Base-by-base conservation (phyloP, 2,329 filamentous ascomycete genomes). In the Pseudogymnoascus sp. region DNA sequence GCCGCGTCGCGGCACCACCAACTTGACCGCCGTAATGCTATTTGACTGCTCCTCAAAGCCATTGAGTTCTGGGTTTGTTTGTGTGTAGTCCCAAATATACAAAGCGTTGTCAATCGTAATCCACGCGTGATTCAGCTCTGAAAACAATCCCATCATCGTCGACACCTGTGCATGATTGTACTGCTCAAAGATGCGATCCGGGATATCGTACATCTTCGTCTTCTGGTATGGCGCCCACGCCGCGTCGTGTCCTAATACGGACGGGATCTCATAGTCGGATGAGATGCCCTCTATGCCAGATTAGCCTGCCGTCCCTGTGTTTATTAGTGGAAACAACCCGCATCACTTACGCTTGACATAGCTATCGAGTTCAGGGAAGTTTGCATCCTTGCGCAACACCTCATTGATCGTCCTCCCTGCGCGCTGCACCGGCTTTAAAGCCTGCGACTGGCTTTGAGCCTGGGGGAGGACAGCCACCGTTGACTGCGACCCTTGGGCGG, bases 21-120 rank as follows among this genome's bases (percentile, higher is more conserved):
- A 83, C 69, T 91, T 92, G 46, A 99, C 90, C n/a, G 90, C 87
- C 44, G 91, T 92, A 70, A 99, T 97, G 68, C 87, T 91, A 73
- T 96, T 87, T 6, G 87, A 82, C 75, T 93, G 89, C 69, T 96
- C 92, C 74, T 97, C 93, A 71, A 90, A 97, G 17, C 93, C 93
- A 68, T 96, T 89, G 44, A 97, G 81, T 73, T 96, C 90, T 4
- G 93, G 91, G 69, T 93, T 91, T n/a, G 90, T 87, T 73, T 91
- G 85, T 6, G 92, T 96, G 75, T 97, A 99, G 76, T 99, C 93
- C 96, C 96, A 99, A 15, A 99, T 82, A 74, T 97, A 99, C 50
- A 99, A 81, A 66, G 91, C 90, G 77, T 96, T 97, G 78, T 99
- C 95, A 73, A 99, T 95, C 23, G 90, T 86, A 63, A 96, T 90